Evolutionary conservation across 371 early-diverging fungal species (phyloP), one percentile per base, ranked within the genome.

Genomic region (Hamiltosporidium tvaerminnensis): DNA sequence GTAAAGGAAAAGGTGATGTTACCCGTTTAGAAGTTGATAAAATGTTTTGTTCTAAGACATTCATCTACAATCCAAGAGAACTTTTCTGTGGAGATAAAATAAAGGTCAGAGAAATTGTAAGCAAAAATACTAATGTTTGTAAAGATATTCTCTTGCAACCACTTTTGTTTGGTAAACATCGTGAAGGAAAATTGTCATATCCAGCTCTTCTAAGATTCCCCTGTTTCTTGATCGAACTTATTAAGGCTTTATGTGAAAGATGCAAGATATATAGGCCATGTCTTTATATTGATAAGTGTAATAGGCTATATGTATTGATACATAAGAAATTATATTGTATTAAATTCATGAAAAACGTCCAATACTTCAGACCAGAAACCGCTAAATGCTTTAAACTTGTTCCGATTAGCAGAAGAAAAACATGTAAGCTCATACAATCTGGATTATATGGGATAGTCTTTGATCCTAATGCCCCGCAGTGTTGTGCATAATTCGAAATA

Each of bases 131-230:
- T 5, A 50, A n/a, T 50, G 16, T 9, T n/a, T 16, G 12, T 16
- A 50, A 50, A 50, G 3, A 16, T 3, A 16, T 50, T 30, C 7
- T 7, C 7, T 31, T 50, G 4, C 3, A 50, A 30, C 52, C 52
- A 31, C 12, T 50, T 50, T 30, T 50, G 5, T 3, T 3, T n/a
- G 52, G 52, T 3, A 9, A 50, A 16, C 44, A 41, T 41, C 3
- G 30, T 3, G n/a, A 16, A 4, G n/a, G 7, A n/a, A 50, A 9
- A 5, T 3, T 7, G 31, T 4, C 3, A 9, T 50, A 50, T 50
- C 52, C 52, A 50, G 52, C 16, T 7, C 9, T n/a, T 9, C 52
- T 50, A 50, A 50, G 52, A 50, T 50, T 50, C 52, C 52, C 52
- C 52, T 5, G 31, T 5, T 30, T 50, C 30, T 30, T 50, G 16